Evolutionary conservation across 495 filamentous ascomycete genomes (phyloP).

Genomic region (Neurospora tetraspora): DNA sequence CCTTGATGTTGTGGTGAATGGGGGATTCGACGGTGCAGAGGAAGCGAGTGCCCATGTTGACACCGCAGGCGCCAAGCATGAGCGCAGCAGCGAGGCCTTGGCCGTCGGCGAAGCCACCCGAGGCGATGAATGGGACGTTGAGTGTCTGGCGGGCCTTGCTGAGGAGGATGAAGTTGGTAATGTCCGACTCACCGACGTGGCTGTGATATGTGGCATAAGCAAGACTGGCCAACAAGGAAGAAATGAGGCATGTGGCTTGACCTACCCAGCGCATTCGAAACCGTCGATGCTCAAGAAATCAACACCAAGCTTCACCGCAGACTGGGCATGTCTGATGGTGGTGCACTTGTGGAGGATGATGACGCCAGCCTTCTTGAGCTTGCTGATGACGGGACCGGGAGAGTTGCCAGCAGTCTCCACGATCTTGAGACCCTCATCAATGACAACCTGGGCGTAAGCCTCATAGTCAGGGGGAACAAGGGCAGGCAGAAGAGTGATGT

Average conservation of each 20-base stretch:
- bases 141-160: slow-evolving; percentile 77
- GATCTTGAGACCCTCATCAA: slow-evolving; percentile 86
- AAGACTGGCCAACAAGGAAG: neutral
- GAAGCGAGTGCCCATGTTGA: slow-evolving; percentile 95
- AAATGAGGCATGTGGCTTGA: slow-evolving; percentile 5
- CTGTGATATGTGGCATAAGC: slow-evolving; percentile 12
- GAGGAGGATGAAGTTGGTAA: slow-evolving; percentile 95
- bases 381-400: slow-evolving; percentile 80
- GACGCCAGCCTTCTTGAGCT: slow-evolving; percentile 70
- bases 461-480: slow-evolving; percentile 83
- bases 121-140: slow-evolving; percentile 85
- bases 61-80: slow-evolving; percentile 80
- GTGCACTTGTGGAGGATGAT: slow-evolving; percentile 96
- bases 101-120: slow-evolving; percentile 90
- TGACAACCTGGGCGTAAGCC: slow-evolving; percentile 85
- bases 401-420: slow-evolving; percentile 96
- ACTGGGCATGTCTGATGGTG: slow-evolving; percentile 86
- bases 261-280: slow-evolving; percentile 92
- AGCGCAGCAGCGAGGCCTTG: slow-evolving; percentile 91
- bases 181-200: slow-evolving; percentile 84
- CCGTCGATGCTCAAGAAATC: slow-evolving; percentile 96
- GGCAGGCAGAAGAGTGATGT: slow-evolving; percentile 89
- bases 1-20: slow-evolving; percentile 87
- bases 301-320: slow-evolving; percentile 86
- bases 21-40: slow-evolving; percentile 90